Conservation (phyloP, 2,329 filamentous ascomycete species). For the Alternaria consortialis region DNA sequence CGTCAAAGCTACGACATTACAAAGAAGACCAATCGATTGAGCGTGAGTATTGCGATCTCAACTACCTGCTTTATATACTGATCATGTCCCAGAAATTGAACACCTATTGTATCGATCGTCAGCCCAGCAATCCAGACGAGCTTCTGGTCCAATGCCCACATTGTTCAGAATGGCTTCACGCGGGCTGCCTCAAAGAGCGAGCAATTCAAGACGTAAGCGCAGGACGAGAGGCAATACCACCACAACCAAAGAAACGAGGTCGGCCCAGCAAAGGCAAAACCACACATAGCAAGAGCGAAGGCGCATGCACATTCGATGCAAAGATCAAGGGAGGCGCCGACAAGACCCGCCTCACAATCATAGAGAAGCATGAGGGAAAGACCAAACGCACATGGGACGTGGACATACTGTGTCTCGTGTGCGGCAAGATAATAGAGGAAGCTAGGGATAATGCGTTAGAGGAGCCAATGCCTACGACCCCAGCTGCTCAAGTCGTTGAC, state of each 20-base stretch:
- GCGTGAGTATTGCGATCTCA: constrained; percentile 40
- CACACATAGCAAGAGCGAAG: neutral
- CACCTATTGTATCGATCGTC: constrained; percentile 51
- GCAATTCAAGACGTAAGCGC: constrained; percentile 21
- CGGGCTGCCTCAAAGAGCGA: constrained; percentile 45
- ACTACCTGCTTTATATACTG: neutral
- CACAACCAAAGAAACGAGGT: constrained; percentile 10
- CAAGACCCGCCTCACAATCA: constrained; percentile 28
- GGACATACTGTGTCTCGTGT: constrained; percentile 32
- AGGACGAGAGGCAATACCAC: constrained; percentile 5
- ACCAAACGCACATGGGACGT: constrained; percentile 21
- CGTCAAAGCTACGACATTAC: constrained; percentile 53
- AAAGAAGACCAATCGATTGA: constrained; percentile 34
- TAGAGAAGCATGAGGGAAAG: constrained; percentile 20
- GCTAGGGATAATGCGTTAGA: constrained; percentile 8
- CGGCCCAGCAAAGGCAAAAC: constrained; percentile 3
- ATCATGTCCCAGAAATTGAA: constrained; percentile 38
- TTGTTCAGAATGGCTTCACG: constrained; percentile 57
- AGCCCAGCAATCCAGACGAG: constrained; percentile 55
- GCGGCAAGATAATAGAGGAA: constrained; percentile 27
- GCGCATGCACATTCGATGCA: constrained; percentile 9
- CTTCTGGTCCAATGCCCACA: constrained; percentile 53
- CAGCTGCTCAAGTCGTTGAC: neutral
- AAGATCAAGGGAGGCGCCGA: constrained; percentile 9
- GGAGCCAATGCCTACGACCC: neutral